Evolutionary conservation across 495 filamentous ascomycete genomes (phyloP).

Genomic region (Penicillium parvum): DNA sequence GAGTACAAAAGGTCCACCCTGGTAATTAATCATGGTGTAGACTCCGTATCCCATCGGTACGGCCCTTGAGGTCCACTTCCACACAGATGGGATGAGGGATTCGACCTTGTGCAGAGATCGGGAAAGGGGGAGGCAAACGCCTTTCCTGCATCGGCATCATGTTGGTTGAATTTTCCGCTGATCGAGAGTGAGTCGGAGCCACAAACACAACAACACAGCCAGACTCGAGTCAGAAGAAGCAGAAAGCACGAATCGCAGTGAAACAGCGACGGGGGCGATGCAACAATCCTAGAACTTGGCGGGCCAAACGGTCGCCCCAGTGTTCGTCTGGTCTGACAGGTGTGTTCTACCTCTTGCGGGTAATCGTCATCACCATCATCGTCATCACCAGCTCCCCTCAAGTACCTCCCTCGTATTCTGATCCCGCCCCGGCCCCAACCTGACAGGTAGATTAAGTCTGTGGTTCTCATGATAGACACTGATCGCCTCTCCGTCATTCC

Average conservation of each 20-base stretch:
- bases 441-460: conserved; percentile 6
- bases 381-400: neutral
- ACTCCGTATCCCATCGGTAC: conserved; percentile 16
- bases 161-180: neutral
- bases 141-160: neutral
- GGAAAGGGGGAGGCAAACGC: neutral
- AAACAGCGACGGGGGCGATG: neutral
- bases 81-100: neutral
- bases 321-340: conserved; percentile 26
- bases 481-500: conserved; percentile 13
- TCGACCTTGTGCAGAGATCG: conserved; percentile 2
- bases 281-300: conserved; percentile 13
- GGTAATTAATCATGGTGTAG: conserved; percentile 9
- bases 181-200: no score
- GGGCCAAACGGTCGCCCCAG: conserved; percentile 31
- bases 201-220: no score
- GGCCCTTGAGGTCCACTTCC: conserved; percentile 14
- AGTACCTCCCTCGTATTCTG: conserved; percentile 6
- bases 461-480: neutral
- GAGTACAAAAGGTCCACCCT: conserved; percentile 6
- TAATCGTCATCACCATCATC: conserved; percentile 6
- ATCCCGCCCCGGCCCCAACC: conserved; percentile 3
- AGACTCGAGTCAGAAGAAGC: neutral
- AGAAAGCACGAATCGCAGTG: neutral
- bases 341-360: conserved; percentile 16